phyloP scores from a whole-genome alignment of 768 basidiomycete species.

The Kwoniella mangroviensis region DNA sequence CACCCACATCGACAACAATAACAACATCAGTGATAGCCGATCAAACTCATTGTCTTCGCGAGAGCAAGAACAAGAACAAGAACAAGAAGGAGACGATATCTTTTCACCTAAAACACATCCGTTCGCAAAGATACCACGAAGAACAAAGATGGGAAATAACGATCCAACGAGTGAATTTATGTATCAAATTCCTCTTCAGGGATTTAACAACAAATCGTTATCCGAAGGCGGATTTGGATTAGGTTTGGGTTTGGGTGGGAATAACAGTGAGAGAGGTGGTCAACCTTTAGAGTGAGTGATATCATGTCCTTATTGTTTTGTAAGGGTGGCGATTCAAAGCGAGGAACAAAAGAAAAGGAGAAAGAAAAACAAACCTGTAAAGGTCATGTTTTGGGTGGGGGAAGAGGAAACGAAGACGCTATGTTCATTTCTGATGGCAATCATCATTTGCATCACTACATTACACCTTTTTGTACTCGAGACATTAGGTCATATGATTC shows the following conservation, averaged over 20 bases:
- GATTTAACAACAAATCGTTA: slow-evolving; percentile 2
- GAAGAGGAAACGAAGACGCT: not conserved
- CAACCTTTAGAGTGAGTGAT: slow-evolving; percentile 39
- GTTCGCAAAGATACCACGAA: slow-evolving; percentile 16
- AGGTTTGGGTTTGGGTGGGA: not conserved
- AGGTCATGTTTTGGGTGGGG: not conserved
- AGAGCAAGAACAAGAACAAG: too few relatives aligned
- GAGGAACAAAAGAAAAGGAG: not conserved
- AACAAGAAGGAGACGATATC: not conserved
- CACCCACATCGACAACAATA: slow-evolving; percentile 5
- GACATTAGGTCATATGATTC: not conserved
- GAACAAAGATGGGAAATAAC: slow-evolving; percentile 28
- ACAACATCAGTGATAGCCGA: not conserved
- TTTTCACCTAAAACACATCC: slow-evolving; percentile 25
- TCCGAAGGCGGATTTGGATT: slow-evolving; percentile 20
- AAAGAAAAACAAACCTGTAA: slow-evolving; percentile 1
- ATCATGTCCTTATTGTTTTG: not conserved
- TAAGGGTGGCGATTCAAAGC: not conserved
- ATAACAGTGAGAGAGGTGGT: slow-evolving; percentile 11
- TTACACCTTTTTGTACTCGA: not conserved
- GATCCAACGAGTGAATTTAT: slow-evolving; percentile 49
- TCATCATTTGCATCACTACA: not conserved
- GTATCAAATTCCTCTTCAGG: slow-evolving; percentile 39
- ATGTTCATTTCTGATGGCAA: not conserved
- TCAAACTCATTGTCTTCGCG: not conserved